These are phyloP conservation scores for Hyaloscypha hepaticicola DNA, from an alignment of 495 filamentous ascomycete species.

Conservation along the genomic window DNA sequence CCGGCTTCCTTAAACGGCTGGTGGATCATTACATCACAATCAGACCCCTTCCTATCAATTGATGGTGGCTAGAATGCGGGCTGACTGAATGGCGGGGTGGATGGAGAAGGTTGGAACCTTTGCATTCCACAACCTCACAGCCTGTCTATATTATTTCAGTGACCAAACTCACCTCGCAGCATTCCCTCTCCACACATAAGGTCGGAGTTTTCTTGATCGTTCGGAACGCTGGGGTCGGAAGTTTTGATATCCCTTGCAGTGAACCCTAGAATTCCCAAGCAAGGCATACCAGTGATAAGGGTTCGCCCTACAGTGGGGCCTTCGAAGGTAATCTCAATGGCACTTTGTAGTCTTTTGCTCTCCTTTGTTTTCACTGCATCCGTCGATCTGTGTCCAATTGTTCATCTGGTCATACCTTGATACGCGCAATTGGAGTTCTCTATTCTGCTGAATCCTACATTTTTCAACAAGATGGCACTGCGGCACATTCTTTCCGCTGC, in stretches of 20 bases:
- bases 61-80: neutral
- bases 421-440: neutral
- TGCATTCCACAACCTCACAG: neutral
- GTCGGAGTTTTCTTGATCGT: conserved; percentile 1
- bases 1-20: neutral
- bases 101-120: conserved; percentile 13
- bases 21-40: neutral
- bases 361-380: conserved; percentile 2
- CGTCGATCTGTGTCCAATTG: conserved; percentile 5
- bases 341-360: neutral
- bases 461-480: conserved; percentile 11
- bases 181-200: neutral
- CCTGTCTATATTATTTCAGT: neutral
- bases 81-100: neutral
- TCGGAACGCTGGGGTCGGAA: conserved; percentile 11
- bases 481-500: conserved; percentile 1
- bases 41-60: neutral
- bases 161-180: neutral
- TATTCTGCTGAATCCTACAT: neutral
- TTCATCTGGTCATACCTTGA: neutral
- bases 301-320: neutral
- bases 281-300: conserved; percentile 11
- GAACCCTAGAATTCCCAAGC: conserved; percentile 7
- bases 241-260: conserved; percentile 14
- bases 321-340: conserved; percentile 5